Base-by-base conservation (phyloP, 75 land plant species). In the Cupressus sempervirens region DNA sequence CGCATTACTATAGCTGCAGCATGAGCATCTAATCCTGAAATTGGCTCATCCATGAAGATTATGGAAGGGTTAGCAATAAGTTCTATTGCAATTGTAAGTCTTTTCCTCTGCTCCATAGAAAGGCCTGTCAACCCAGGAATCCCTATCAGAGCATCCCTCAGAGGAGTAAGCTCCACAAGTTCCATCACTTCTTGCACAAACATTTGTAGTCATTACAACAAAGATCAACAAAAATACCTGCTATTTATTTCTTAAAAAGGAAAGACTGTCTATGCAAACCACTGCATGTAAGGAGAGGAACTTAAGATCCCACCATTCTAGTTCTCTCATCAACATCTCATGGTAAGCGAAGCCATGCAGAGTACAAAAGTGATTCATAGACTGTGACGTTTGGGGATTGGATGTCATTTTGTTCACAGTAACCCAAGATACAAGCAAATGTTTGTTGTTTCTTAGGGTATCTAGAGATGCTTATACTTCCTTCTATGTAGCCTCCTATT, bases 401-500 rank as follows among this genome's bases (percentile, higher is more conserved):
- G 36, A 93, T 93, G 73, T 94, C 95, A 82, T 91, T 92, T 53
- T 92, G 95, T 84, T 94, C 95, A 62, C 93, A 94, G 87, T 94
- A 94, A 1, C 95, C 95, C 12, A 90, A 88, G 23, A 94, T 88
- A 4, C 95, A 74, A 83, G 95, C 90, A 86, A 94, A 94, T 38
- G 95, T 94, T 81, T 88, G 87, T 74, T 94, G 95, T 36, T 90
- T 90, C 88, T 94, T 94, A 7, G 94, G 94, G 70, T 84, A 94
- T 4, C 96, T 93, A 9, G 94, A 93, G 52, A 94, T 93, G 32
- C 62, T 87, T 38, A 94, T 93, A 35, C 54, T 62, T 14, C 96
- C 96, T 41, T 90, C 92, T 48, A 93, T 89, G 68, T 94, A 91
- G 12, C 96, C 96, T 76, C 90, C 92, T 11, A 94, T 93, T 88